These are phyloP conservation scores for Streptanthus diversifolius DNA, from an alignment of 345 rosid species.

Conservation along the genomic window DNA sequence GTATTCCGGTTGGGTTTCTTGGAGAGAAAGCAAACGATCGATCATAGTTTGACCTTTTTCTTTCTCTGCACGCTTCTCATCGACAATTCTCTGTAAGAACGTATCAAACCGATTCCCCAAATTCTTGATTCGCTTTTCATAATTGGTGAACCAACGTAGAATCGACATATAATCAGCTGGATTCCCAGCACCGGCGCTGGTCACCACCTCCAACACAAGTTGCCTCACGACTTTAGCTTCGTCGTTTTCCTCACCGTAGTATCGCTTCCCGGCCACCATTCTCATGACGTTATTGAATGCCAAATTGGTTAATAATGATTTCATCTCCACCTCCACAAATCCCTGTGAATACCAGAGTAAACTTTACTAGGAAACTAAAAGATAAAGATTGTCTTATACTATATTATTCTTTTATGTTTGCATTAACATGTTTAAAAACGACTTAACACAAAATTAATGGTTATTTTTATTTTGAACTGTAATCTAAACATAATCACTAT, in stretches of 20 bases:
- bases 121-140: slow-evolving; percentile 26
- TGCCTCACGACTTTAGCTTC: slow-evolving; percentile 40
- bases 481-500: not conserved
- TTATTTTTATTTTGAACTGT: not conserved
- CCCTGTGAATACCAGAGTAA: not conserved
- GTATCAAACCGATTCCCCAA: slow-evolving; percentile 32
- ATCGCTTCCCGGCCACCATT: slow-evolving; percentile 45
- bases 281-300: slow-evolving; percentile 38
- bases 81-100: slow-evolving; percentile 45
- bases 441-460: not conserved
- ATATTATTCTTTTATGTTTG: not conserved
- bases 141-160: slow-evolving; percentile 39
- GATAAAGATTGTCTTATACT: not conserved
- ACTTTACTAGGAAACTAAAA: not conserved
- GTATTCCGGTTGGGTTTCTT: slow-evolving; percentile 44
- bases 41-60: slow-evolving; percentile 41
- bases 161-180: slow-evolving; percentile 43
- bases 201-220: slow-evolving; percentile 33
- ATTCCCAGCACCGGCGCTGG: slow-evolving; percentile 31
- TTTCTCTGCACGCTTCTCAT: slow-evolving; percentile 33
- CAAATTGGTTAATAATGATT: slow-evolving; percentile 34
- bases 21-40: slow-evolving; percentile 46
- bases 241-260: slow-evolving; percentile 40
- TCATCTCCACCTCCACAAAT: slow-evolving; percentile 39
- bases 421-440: not conserved